Base-by-base conservation (phyloP, 202 grass and related monocot species). In the Musa balbisiana region DNA sequence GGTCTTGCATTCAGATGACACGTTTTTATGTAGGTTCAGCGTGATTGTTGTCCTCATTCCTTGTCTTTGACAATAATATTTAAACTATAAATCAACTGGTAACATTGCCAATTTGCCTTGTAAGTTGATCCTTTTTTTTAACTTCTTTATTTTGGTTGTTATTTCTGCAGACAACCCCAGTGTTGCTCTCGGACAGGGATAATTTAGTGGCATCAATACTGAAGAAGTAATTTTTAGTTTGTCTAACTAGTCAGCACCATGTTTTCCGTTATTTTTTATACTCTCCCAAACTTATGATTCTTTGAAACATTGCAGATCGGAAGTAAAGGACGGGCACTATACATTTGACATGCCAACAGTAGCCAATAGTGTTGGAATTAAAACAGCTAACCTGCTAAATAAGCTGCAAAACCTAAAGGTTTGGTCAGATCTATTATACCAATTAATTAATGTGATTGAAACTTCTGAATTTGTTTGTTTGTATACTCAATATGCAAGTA, bases 401-500 rank as follows among this genome's bases (percentile, higher is more conserved):
- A 88, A 82, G 75, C 75, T 97, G 78, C 87, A 93, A 64, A 69
- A 83, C 70, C 81, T 97, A 67, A 97, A 97, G 93, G 93, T 97
- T 78, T 72, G 53, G 62, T 51, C 17, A 17, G 1, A 82, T 51
- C 49, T 67, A 33, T 3, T 27, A 73, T 62, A 2, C 20, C 52
- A 23, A 72, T 27, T 56, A 11, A 67, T 76, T 78, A 27, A 51
- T 27, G 11, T 9, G 27, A 19, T 2, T 49, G 12, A 24, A 43
- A 43, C 33, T 43, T 43, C 66, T n/a, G 66, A n/a, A 69, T 69
- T 69, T 69, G 29, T 69, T 69, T 49, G 26, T n/a, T 50, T 70
- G 3, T n/a, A n/a, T 50, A 20, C 67, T 69, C 23, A 64, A 50
- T 64, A 43, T 49, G 16, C 22, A 60, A 52, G 43, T n/a, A 9